Percentiles rank a stretch among this genome's conserved stretches.
phyloP scores from a whole-genome alignment of 2,329 filamentous ascomycete species.

The Fusarium sp. region DNA sequence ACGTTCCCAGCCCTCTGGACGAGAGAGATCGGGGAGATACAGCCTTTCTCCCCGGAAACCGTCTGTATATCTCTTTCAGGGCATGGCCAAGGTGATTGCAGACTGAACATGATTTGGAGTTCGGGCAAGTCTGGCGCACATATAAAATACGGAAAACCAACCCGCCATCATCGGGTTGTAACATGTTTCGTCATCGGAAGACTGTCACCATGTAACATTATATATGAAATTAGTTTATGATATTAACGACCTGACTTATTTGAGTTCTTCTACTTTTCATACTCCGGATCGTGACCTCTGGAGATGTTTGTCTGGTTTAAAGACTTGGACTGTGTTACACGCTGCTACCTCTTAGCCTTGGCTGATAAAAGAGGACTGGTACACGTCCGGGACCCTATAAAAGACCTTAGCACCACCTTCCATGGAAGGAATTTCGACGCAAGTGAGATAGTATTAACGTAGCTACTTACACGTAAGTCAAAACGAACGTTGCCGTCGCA shows the following conservation, averaged over 20 bases:
- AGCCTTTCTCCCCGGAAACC: rapidly evolving
- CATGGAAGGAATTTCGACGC: too few species aligned
- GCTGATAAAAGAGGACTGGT: neutral
- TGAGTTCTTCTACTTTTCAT: rapidly evolving
- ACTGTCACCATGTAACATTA: neutral
- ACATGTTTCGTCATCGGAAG: rapidly evolving
- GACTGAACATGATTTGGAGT: neutral
- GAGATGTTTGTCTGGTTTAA: rapidly evolving
- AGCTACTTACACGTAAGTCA: neutral
- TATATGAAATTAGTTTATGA: neutral
- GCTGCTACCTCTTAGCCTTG: neutral
- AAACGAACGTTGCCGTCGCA: neutral
- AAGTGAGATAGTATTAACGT: rapidly evolving
- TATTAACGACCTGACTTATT: neutral
- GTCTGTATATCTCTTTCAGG: neutral
- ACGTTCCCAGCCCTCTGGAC: too few species aligned
- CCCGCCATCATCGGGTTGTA: too few species aligned
- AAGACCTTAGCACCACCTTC: rapidly evolving
- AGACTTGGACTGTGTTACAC: rapidly evolving
- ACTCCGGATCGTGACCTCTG: too few species aligned
- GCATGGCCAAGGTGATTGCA: rapidly evolving
- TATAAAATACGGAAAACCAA: neutral
- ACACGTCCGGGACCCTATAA: neutral
- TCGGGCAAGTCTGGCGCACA: rapidly evolving
- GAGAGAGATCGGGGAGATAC: neutral